These are phyloP conservation scores for Macrophomina tecta DNA, from an alignment of 2,329 filamentous ascomycete genomes.

Conservation along the genomic window DNA sequence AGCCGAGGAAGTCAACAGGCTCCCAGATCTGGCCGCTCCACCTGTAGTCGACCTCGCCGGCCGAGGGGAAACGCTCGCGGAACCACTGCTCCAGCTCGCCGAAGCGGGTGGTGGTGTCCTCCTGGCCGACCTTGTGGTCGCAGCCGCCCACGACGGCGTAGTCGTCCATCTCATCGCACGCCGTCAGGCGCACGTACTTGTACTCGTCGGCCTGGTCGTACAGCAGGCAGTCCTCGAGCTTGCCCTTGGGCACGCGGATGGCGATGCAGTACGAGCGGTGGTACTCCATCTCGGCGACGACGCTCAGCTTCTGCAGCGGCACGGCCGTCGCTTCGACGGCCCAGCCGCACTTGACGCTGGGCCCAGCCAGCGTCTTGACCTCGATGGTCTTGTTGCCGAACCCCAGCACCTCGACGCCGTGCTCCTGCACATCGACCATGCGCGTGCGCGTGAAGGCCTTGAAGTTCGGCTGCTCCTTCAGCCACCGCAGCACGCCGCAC, in stretches of 20 bases:
- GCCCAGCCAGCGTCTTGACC: constrained; percentile 54
- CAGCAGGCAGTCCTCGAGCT: constrained; percentile 60
- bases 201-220: constrained; percentile 63
- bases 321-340: constrained; percentile 62
- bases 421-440: constrained; percentile 56
- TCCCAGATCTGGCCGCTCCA: constrained; percentile 66
- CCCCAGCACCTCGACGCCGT: constrained; percentile 53
- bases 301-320: constrained; percentile 61
- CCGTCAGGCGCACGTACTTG: constrained; percentile 62
- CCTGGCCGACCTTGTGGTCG: constrained; percentile 65
- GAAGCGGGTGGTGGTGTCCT: constrained; percentile 53
- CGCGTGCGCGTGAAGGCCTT: constrained; percentile 60
- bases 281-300: constrained; percentile 61
- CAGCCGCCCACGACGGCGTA: constrained; percentile 63
- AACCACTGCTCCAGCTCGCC: constrained; percentile 61
- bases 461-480: constrained; percentile 60
- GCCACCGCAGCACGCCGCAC: constrained; percentile 58
- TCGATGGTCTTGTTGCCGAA: constrained; percentile 54
- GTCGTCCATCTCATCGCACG: constrained; percentile 60
- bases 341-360: constrained; percentile 56
- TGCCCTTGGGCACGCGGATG: constrained; percentile 58
- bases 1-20: constrained; percentile 61
- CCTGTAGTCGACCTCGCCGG: constrained; percentile 58
- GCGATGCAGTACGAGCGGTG: constrained; percentile 64
- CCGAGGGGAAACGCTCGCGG: constrained; percentile 59